phyloP scores from a whole-genome alignment of 1,284 basidiomycete genomes.

The Leccinum ponderosum region DNA sequence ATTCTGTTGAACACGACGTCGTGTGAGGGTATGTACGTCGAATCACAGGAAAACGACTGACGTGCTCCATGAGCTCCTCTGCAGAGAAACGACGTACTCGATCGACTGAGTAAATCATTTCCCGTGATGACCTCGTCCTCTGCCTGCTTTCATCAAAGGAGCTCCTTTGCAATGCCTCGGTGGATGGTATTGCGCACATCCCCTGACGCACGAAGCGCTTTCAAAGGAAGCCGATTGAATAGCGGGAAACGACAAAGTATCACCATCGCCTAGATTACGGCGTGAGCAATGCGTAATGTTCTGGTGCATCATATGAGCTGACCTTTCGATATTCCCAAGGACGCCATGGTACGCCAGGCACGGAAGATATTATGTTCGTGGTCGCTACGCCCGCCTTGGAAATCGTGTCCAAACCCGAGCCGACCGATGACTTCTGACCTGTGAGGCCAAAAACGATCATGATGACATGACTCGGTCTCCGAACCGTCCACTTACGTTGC shows the following conservation, averaged over 20 bases:
- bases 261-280: neutral
- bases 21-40: neutral
- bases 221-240: conserved; percentile 5
- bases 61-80: conserved; percentile 6
- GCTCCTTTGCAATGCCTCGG: conserved; percentile 4
- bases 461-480: neutral
- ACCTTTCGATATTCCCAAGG: conserved; percentile 2
- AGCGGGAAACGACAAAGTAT: conserved; percentile 6
- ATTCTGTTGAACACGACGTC: neutral
- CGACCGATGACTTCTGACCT: conserved; percentile 7
- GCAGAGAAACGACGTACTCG: neutral
- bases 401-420: conserved; percentile 11
- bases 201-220: conserved; percentile 4
- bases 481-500: conserved; percentile 3
- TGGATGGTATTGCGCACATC: conserved; percentile 10
- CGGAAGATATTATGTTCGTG: neutral
- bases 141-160: neutral
- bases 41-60: neutral
- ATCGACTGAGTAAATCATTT: conserved; percentile 6
- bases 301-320: neutral
- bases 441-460: neutral
- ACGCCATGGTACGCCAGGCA: conserved; percentile 9
- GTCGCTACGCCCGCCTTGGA: conserved; percentile 5
- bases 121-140: neutral
- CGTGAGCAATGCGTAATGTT: neutral